Conservation (phyloP, 805 yeast genomes). For the Clavispora vitiphila region DNA sequence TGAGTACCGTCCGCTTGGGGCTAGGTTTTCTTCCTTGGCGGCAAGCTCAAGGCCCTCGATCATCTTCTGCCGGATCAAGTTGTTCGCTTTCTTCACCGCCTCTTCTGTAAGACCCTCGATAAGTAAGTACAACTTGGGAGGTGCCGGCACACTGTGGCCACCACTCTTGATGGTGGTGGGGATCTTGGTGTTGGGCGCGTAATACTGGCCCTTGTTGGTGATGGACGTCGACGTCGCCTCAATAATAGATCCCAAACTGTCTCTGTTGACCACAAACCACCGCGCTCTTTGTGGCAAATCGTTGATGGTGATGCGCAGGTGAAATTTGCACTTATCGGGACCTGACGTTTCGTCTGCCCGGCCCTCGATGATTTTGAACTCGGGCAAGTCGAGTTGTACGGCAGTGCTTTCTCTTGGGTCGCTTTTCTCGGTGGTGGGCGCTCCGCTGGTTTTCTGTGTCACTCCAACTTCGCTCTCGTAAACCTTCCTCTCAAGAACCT, state of each 20-base stretch:
- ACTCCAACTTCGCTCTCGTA: conserved; percentile 22
- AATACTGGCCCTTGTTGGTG: conserved; percentile 76
- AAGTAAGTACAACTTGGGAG: conserved; percentile 69
- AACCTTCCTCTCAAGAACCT: conserved; percentile 45
- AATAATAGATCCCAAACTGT: conserved; percentile 55
- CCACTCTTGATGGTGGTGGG: conserved; percentile 52
- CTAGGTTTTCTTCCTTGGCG: conserved; percentile 38
- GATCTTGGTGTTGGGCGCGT: conserved; percentile 32
- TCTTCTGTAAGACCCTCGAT: conserved; percentile 69
- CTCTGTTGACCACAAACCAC: conserved; percentile 70
- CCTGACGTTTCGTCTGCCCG: conserved; percentile 50
- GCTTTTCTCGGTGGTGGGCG: neutral
- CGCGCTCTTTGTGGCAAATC: conserved; percentile 80
- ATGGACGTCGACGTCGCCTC: conserved; percentile 73
- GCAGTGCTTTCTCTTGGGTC: neutral
- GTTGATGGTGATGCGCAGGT: conserved; percentile 70
- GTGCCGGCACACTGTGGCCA: conserved; percentile 44
- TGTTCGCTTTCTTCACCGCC: conserved; percentile 56
- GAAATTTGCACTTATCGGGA: conserved; percentile 52
- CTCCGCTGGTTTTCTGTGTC: neutral
- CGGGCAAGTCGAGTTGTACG: conserved; percentile 26
- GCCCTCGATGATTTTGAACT: conserved; percentile 47
- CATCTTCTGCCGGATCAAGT: conserved; percentile 48
- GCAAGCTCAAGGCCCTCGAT: conserved; percentile 52
- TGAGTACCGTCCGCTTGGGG: conserved; percentile 46